Evolutionary conservation across 2,329 filamentous ascomycete species (phyloP).

Genomic region (Calonectria ilicicola): DNA sequence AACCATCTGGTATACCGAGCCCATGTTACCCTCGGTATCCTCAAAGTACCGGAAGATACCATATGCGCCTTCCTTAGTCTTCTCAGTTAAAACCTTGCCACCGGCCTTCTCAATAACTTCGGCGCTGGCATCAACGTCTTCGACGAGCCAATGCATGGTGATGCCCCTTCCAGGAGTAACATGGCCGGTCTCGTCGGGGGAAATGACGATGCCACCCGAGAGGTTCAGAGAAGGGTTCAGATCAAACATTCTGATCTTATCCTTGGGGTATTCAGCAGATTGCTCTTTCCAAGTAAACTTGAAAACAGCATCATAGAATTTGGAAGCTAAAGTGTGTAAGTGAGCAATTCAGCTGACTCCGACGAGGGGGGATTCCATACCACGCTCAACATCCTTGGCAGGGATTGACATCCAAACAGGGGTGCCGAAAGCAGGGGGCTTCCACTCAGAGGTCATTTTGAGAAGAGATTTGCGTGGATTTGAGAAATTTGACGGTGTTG

Average conservation of each 20-base stretch:
- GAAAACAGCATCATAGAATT: constrained; percentile 47
- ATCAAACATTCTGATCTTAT: constrained; percentile 42
- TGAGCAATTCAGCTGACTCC: neutral
- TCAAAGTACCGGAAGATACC: constrained; percentile 47
- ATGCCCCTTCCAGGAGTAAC: constrained; percentile 43
- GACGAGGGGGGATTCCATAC: constrained; percentile 24
- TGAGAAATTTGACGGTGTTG: neutral
- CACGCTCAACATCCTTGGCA: constrained; percentile 42
- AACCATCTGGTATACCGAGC: constrained; percentile 45
- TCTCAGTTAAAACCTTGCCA: constrained; percentile 44
- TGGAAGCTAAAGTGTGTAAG: constrained; percentile 30
- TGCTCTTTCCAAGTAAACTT: constrained; percentile 39
- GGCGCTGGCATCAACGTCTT: constrained; percentile 42
- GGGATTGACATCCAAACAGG: constrained; percentile 46
- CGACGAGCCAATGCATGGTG: constrained; percentile 45
- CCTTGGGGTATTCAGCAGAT: constrained; percentile 21
- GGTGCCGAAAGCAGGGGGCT: constrained; percentile 43
- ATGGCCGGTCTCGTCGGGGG: constrained; percentile 39
- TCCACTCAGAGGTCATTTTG: constrained; percentile 44
- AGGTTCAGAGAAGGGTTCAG: constrained; percentile 44
- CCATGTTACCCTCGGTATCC: constrained; percentile 47
- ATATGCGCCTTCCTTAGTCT: constrained; percentile 41
- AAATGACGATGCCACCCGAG: constrained; percentile 43
- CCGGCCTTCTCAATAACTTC: constrained; percentile 43
- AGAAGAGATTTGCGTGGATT: neutral